Conservation (phyloP, 352 stramenopile genomes). For the Vaucheria bursata region DNA sequence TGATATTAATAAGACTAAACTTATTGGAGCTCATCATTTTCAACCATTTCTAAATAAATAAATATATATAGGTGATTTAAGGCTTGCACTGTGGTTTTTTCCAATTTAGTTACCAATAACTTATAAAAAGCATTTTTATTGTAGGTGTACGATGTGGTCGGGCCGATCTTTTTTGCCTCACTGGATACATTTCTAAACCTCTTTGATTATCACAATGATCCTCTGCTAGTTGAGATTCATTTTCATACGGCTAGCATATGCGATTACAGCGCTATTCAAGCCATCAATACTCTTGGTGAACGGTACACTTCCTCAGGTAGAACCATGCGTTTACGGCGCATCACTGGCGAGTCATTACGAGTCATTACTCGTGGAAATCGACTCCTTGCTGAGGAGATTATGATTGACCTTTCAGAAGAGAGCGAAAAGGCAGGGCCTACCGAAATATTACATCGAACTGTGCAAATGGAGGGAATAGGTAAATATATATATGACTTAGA, state of each 20-base stretch:
- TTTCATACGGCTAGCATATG: constrained; percentile 33
- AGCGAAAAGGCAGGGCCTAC: too few species aligned
- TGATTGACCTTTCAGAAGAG: too few species aligned
- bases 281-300: constrained; percentile 33
- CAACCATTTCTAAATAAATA: too few species aligned
- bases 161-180: constrained; percentile 43
- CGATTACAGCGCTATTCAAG: constrained; percentile 48
- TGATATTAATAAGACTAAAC: too few species aligned
- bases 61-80: neutral
- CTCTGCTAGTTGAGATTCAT: constrained; percentile 34
- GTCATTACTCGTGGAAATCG: too few species aligned
- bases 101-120: neutral
- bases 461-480: too few species aligned
- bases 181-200: constrained; percentile 37
- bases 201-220: constrained; percentile 42
- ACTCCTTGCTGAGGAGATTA: too few species aligned
- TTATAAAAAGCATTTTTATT: neutral
- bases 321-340: constrained; percentile 25
- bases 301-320: constrained; percentile 32
- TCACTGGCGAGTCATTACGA: constrained; percentile 25
- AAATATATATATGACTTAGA: too few species aligned
- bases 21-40: too few species aligned
- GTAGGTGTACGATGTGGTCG: constrained; percentile 44
- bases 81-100: too few species aligned
- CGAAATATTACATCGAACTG: too few species aligned